Evolutionary conservation across 2,329 filamentous ascomycete genomes (phyloP).

Genomic region (Hymenoscyphus fraxineus): DNA sequence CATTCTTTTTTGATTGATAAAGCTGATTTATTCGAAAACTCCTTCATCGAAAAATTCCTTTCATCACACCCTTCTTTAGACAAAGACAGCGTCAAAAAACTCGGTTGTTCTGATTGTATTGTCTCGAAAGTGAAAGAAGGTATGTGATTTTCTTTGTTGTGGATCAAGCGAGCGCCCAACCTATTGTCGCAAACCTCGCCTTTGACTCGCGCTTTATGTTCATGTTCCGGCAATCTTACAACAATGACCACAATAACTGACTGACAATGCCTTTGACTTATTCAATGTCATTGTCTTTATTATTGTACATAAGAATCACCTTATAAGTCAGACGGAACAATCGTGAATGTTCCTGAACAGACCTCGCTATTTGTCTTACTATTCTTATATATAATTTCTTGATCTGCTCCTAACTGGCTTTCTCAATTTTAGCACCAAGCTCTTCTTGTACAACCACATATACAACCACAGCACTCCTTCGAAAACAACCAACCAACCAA

Average conservation of each 20-base stretch:
- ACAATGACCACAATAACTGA: background rate
- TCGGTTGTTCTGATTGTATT: conserved; percentile 6
- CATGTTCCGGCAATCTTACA: background rate
- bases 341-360: background rate
- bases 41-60: conserved; percentile 6
- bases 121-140: conserved; percentile 1
- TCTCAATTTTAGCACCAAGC: background rate
- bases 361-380: background rate
- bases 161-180: background rate
- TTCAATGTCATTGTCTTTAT: background rate
- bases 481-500: background rate
- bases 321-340: background rate
- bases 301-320: background rate
- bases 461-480: background rate
- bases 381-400: background rate
- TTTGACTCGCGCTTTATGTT: background rate
- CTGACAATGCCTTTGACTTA: background rate
- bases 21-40: background rate
- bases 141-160: conserved; percentile 3
- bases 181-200: background rate
- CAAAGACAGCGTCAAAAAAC: background rate
- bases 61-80: background rate
- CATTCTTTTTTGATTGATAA: conserved; percentile 8
- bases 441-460: background rate
- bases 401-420: conserved; percentile 1